phyloP scores from a whole-genome alignment of 192 early-diverging fungal genomes.

The Coemansia nantahalensis region DNA sequence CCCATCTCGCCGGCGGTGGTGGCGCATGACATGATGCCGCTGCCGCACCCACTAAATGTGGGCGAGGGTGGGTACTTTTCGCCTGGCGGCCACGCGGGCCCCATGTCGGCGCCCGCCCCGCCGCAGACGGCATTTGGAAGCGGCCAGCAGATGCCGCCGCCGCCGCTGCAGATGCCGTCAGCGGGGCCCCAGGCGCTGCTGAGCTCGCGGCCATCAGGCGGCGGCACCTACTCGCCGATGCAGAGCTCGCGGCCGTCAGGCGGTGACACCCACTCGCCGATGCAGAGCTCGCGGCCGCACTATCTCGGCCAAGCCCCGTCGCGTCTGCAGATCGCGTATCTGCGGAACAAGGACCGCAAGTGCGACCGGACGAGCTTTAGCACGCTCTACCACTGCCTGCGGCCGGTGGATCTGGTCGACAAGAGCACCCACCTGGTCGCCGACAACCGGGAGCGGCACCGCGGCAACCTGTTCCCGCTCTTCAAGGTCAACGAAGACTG shows the following conservation, averaged over 20 bases:
- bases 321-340: conserved; percentile 16
- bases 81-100: conserved; percentile 2
- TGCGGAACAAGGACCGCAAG: conserved; percentile 22
- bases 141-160: neutral
- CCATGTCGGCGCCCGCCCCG: conserved; percentile 3
- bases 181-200: neutral
- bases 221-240: no score
- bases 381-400: conserved; percentile 37
- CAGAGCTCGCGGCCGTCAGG: conserved; percentile 4
- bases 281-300: conserved; percentile 1
- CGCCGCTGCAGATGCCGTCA: neutral
- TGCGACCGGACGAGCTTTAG: conserved; percentile 30
- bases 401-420: conserved; percentile 31
- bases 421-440: conserved; percentile 3
- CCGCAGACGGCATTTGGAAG: neutral
- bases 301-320: no score
- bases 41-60: neutral
- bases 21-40: neutral
- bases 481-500: conserved; percentile 51
- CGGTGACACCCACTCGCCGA: conserved; percentile 4
- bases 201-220: neutral
- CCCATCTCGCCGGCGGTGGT: conserved; percentile 26
- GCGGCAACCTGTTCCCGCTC: conserved; percentile 39
- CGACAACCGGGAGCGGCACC: conserved; percentile 2
- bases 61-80: neutral